phyloP scores from a whole-genome alignment of 345 rosid genomes.

The Eucalyptus pumila region DNA sequence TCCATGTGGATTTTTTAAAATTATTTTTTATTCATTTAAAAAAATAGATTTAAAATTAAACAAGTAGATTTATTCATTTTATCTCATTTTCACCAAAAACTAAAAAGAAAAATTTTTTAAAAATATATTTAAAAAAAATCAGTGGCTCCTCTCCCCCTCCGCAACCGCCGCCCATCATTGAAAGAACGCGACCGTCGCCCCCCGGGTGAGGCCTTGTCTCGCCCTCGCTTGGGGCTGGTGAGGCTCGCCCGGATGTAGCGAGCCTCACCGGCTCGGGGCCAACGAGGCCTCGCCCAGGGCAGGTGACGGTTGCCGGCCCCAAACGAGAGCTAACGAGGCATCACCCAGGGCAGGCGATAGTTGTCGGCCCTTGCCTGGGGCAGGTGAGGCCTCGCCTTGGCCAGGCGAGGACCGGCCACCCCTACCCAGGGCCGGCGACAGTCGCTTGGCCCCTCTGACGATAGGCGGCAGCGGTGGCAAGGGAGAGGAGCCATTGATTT shows the following conservation, averaged over 20 bases:
- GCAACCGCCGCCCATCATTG: accelerated
- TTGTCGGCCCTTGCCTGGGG: accelerated
- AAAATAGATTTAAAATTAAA: accelerated
- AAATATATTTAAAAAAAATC: no score
- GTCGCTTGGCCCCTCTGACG: accelerated
- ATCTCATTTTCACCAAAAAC: no score
- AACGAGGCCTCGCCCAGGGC: accelerated
- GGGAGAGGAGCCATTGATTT: no score
- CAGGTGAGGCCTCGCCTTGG: accelerated
- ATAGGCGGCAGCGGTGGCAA: accelerated
- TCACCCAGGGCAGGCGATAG: accelerated
- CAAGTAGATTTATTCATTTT: no score
- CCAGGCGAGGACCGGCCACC: accelerated
- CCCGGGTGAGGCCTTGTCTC: accelerated
- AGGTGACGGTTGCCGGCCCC: accelerated
- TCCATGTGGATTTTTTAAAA: no score
- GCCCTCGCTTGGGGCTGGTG: accelerated
- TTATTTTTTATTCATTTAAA: no score
- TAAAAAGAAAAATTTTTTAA: no score
- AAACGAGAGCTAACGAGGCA: accelerated
- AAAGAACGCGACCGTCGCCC: accelerated
- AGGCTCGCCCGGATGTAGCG: no score
- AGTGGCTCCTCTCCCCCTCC: accelerated
- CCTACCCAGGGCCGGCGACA: accelerated
- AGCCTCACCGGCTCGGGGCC: accelerated